phyloP scores from a whole-genome alignment of 2,329 filamentous ascomycete genomes.

The Chaetomium sp. region DNA sequence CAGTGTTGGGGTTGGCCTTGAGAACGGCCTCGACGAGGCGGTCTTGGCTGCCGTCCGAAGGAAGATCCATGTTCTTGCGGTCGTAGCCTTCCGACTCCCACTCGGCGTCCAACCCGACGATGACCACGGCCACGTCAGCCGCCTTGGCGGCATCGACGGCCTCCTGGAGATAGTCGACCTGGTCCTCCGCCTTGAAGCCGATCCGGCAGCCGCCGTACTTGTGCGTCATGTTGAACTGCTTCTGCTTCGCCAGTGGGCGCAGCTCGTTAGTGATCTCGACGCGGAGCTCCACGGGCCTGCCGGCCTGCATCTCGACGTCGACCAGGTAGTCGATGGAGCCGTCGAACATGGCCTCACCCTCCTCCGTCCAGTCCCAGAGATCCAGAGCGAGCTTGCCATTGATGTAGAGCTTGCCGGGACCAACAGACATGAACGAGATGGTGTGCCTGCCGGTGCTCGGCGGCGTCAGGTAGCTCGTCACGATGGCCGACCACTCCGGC shows the following conservation, averaged over 20 bases:
- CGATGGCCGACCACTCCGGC: slow-evolving; percentile 65
- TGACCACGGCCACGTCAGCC: slow-evolving; percentile 68
- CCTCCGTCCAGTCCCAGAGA: slow-evolving; percentile 69
- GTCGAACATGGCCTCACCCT: slow-evolving; percentile 72
- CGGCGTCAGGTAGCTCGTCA: slow-evolving; percentile 62
- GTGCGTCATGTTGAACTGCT: slow-evolving; percentile 58
- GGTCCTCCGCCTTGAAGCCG: slow-evolving; percentile 68
- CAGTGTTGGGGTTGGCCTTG: slow-evolving; percentile 63
- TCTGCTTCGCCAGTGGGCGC: slow-evolving; percentile 62
- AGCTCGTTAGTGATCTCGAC: slow-evolving; percentile 69
- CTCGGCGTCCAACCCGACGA: slow-evolving; percentile 70
- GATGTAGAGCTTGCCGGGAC: slow-evolving; percentile 63
- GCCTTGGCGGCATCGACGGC: slow-evolving; percentile 63
- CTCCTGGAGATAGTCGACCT: slow-evolving; percentile 63
- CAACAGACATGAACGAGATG: slow-evolving; percentile 68
- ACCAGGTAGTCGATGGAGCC: slow-evolving; percentile 66
- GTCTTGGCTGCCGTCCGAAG: slow-evolving; percentile 60
- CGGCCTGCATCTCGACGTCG: slow-evolving; percentile 60
- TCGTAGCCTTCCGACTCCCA: slow-evolving; percentile 78
- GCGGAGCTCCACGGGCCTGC: slow-evolving; percentile 61
- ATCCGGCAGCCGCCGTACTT: slow-evolving; percentile 72
- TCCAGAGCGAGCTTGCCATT: slow-evolving; percentile 63
- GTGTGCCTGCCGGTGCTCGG: slow-evolving; percentile 63
- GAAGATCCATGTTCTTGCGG: slow-evolving; percentile 62
- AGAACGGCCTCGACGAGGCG: slow-evolving; percentile 64